Evolutionary conservation across 140 eudicot species (phyloP).

Genomic region (Stevia rebaudiana): DNA sequence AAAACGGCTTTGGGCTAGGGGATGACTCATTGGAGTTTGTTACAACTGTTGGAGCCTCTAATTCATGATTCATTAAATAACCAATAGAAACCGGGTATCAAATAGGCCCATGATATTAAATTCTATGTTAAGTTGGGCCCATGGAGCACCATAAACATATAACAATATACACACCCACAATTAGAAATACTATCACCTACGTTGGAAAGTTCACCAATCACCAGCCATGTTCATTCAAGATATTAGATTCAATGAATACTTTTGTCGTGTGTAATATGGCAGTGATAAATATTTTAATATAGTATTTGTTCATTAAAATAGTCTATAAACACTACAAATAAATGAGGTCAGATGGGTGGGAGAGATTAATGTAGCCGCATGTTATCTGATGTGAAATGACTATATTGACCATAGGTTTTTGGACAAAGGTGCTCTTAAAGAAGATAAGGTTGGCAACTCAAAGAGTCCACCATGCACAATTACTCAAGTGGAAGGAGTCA

Average conservation of each 20-base stretch:
- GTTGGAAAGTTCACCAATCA: constrained; percentile 22
- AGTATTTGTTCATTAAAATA: not conserved
- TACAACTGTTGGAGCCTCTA: constrained; percentile 21
- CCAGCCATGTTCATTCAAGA: constrained; percentile 15
- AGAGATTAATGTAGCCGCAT: too few relatives aligned
- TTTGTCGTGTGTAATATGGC: not conserved
- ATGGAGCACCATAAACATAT: not conserved
- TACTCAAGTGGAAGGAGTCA: constrained; percentile 83
- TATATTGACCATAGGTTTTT: constrained; percentile 46
- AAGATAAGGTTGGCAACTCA: constrained; percentile 25
- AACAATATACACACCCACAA: constrained; percentile 6
- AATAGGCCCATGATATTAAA: constrained; percentile 26
- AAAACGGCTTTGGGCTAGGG: not conserved
- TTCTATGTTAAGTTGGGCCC: constrained; percentile 17
- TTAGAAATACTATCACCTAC: constrained; percentile 6
- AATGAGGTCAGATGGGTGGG: too few relatives aligned
- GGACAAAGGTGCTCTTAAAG: constrained; percentile 80
- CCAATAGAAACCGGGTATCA: constrained; percentile 15
- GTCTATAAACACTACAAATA: too few relatives aligned
- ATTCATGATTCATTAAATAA: constrained; percentile 23
- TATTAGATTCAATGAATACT: not conserved
- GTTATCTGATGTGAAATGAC: not conserved
- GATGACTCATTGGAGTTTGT: constrained; percentile 27
- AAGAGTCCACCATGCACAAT: constrained; percentile 58
- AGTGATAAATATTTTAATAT: not conserved